Evolutionary conservation across 1,284 basidiomycete species (phyloP), one percentile per base, ranked within the genome.

Genomic region (Xerocomus subilludens): DNA sequence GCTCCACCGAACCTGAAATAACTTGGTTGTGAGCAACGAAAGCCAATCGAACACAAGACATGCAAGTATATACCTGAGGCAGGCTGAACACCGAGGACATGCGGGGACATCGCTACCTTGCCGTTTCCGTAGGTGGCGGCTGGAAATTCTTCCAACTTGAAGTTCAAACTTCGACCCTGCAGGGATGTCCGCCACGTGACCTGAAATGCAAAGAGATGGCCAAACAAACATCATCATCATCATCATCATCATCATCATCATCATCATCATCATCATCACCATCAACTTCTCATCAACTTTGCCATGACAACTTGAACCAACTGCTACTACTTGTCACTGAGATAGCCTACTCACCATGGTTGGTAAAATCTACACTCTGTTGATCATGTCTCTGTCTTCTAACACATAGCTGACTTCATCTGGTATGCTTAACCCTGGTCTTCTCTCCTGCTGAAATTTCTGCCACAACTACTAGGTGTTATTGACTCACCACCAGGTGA

Each of bases 401-500:
- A 35, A 27, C 7, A 30, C 38, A 27, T 55, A 80, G 81, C 14
- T 82, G 47, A 79, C 77, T 42, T 62, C 81, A 55, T 80, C 80
- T 23, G 80, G 81, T 80, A 53, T 11, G 69, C 62, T 66, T 20
- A 33, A 32, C 3, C 11, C 32, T 21, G 35, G n/a, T n/a, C n/a
- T n/a, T n/a, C 33, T 33, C n/a, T 30, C 79, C 23, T 70, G 90
- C 91, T 42, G 92, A 93, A 79, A 82, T 93, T n/a, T 88, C 89
- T 35, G 91, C 91, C 9, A 88, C 90, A 6, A 88, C 91, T 33
- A 87, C 92, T 14, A 84, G n/a, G n/a, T n/a, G n/a, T 93, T 53
- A 90, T 92, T 80, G 86, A 89, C 73, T 91, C 86, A 78, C 70
- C 38, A 58, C 11, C 62, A 56, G 20, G 87, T 88, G 70, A 81